phyloP scores from a whole-genome alignment of 1,284 basidiomycete genomes.

The Malassezia slooffiae region DNA sequence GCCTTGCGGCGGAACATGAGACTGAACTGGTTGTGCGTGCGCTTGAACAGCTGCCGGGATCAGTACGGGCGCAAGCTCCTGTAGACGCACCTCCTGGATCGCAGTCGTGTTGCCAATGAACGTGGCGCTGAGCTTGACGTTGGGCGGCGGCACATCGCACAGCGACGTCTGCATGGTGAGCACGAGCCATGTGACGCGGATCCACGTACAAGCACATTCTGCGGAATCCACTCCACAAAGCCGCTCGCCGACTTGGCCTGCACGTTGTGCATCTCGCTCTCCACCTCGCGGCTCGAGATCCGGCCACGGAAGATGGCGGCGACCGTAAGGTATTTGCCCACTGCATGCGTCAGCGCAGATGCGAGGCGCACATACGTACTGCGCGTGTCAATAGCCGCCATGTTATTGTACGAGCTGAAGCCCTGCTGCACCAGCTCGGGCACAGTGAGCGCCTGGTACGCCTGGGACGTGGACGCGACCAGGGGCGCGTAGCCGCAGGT shows the following conservation, averaged over 20 bases:
- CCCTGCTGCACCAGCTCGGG: conserved; percentile 34
- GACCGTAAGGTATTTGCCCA: conserved; percentile 51
- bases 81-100: conserved; percentile 33
- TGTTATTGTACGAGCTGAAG: conserved; percentile 46
- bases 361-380: too few species aligned
- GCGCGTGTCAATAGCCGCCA: conserved; percentile 69
- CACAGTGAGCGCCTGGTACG: conserved; percentile 52
- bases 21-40: conserved; percentile 45
- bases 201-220: conserved; percentile 40
- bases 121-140: conserved; percentile 46
- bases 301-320: conserved; percentile 46
- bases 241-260: conserved; percentile 41
- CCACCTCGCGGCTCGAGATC: conserved; percentile 49
- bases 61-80: neutral
- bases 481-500: conserved; percentile 47
- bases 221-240: conserved; percentile 48
- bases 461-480: conserved; percentile 45
- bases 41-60: conserved; percentile 49
- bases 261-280: conserved; percentile 43
- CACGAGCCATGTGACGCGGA: neutral
- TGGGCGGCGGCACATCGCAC: conserved; percentile 43
- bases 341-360: conserved; percentile 11
- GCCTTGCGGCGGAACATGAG: conserved; percentile 61
- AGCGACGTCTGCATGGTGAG: conserved; percentile 45
- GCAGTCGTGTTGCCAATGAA: conserved; percentile 47